These are phyloP conservation scores for Jackrogersella minutella DNA, from an alignment of 495 filamentous ascomycete species.

Conservation along the genomic window DNA sequence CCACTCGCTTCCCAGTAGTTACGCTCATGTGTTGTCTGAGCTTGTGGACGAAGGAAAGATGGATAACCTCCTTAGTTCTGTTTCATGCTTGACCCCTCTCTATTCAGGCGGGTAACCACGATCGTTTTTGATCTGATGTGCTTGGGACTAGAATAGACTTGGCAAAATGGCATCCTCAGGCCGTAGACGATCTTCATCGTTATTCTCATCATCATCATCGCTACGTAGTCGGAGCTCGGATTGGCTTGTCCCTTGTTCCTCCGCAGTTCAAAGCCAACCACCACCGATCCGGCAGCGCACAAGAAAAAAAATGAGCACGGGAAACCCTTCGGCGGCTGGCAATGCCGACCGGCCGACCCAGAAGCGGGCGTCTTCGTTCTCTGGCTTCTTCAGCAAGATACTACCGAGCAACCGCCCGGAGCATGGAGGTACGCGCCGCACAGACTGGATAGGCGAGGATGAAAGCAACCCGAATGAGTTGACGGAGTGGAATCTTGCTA, in stretches of 20 bases:
- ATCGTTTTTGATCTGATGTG: background rate
- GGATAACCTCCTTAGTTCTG: slow-evolving; percentile 12
- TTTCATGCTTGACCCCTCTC: slow-evolving; percentile 16
- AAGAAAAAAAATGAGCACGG: slow-evolving; percentile 27
- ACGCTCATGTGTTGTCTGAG: slow-evolving; percentile 1
- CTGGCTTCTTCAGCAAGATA: slow-evolving; percentile 47
- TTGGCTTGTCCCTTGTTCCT: slow-evolving; percentile 22
- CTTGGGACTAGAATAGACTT: background rate
- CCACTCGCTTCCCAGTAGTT: background rate
- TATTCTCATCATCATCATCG: slow-evolving; percentile 25
- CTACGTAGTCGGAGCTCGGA: slow-evolving; percentile 20
- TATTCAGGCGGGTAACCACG: slow-evolving; percentile 17
- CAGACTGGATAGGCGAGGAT: slow-evolving; percentile 29
- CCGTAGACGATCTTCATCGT: slow-evolving; percentile 28
- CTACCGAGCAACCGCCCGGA: slow-evolving; percentile 55
- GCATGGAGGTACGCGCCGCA: slow-evolving; percentile 50
- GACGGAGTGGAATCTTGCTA: slow-evolving; percentile 41
- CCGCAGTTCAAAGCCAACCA: slow-evolving; percentile 22
- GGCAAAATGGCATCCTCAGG: slow-evolving; percentile 17
- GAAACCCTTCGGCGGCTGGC: slow-evolving; percentile 3
- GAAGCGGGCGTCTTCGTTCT: slow-evolving; percentile 43
- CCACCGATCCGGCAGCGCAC: slow-evolving; percentile 25
- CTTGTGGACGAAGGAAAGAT: slow-evolving; percentile 11
- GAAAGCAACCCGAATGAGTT: slow-evolving; percentile 35
- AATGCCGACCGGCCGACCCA: slow-evolving; percentile 11